A percentile compares a stretch with the other conserved stretches of the same genome.
These are phyloP conservation scores for Phytopythium aichiense DNA, from an alignment of 352 stramenopile genomes.

Conservation along the genomic window DNA sequence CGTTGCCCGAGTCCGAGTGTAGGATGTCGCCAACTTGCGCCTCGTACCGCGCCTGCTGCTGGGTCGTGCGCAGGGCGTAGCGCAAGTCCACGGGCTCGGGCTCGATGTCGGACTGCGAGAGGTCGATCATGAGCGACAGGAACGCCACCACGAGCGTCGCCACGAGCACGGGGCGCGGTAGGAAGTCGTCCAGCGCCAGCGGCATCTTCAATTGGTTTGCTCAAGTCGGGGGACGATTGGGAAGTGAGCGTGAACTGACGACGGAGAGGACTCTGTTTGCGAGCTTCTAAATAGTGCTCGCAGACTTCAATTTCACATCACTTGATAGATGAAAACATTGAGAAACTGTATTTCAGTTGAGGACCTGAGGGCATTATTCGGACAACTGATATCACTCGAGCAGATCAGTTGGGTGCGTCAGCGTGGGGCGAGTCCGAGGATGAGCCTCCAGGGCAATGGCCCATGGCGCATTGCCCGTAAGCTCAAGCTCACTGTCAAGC, in stretches of 20 bases:
- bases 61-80: constrained; percentile 32
- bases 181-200: constrained; percentile 22
- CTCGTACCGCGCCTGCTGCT: constrained; percentile 37
- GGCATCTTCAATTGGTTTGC: constrained; percentile 12
- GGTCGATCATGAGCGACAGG: constrained; percentile 45
- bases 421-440: neutral
- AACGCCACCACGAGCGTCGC: constrained; percentile 46
- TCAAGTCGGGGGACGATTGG: neutral
- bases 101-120: constrained; percentile 35
- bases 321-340: neutral
- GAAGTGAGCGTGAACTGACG: neutral
- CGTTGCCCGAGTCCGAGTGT: constrained; percentile 16
- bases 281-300: neutral
- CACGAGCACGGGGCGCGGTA: constrained; percentile 46
- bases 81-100: constrained; percentile 25
- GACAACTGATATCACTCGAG: neutral
- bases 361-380: neutral
- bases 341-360: neutral
- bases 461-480: neutral
- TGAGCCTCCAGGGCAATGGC: neutral
- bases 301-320: neutral
- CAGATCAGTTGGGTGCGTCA: neutral
- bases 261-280: neutral
- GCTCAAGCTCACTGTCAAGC: too few relatives aligned
- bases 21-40: constrained; percentile 10